Evolutionary conservation across 495 filamentous ascomycete species (phyloP).

Genomic region (Talaromyces ruber): DNA sequence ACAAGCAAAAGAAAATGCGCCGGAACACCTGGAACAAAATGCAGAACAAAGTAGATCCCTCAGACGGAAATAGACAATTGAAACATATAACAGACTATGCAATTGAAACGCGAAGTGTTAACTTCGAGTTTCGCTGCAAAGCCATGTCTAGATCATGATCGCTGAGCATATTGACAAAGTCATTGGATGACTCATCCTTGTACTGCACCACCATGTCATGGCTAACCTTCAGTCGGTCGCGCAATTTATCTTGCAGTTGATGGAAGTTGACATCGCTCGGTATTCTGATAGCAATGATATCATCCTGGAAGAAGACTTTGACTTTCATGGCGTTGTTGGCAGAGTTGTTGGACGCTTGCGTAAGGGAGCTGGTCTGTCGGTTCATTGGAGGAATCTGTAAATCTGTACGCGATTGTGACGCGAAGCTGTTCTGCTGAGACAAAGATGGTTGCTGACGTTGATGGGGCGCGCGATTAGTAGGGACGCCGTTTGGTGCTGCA

Average conservation of each 20-base stretch:
- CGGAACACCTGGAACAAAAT: constrained; percentile 17
- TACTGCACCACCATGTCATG: constrained; percentile 73
- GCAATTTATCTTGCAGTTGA: constrained; percentile 73
- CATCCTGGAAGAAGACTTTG: constrained; percentile 87
- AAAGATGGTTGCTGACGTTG: constrained; percentile 44
- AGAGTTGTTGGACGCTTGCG: constrained; percentile 53
- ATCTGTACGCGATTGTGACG: constrained; percentile 31
- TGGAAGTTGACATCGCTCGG: constrained; percentile 69
- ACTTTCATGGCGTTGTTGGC: constrained; percentile 64
- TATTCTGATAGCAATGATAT: constrained; percentile 84
- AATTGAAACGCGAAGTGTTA: constrained; percentile 69
- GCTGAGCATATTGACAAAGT: constrained; percentile 62
- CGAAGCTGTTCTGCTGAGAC: constrained; percentile 29
- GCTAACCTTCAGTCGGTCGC: constrained; percentile 65
- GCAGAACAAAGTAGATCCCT: constrained; percentile 13
- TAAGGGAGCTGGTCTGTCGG: constrained; percentile 66
- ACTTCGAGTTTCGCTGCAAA: constrained; percentile 72
- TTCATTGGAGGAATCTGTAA: constrained; percentile 41
- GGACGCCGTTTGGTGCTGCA: constrained; percentile 44
- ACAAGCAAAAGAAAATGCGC: constrained; percentile 16
- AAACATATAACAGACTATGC: constrained; percentile 24
- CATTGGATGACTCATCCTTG: constrained; percentile 73
- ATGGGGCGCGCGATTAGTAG: constrained; percentile 51
- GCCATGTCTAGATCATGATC: constrained; percentile 77
- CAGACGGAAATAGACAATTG: constrained; percentile 3